Evolutionary conservation across 179 eudicot species (phyloP).

Genomic region (Carnegiea gigantea): DNA sequence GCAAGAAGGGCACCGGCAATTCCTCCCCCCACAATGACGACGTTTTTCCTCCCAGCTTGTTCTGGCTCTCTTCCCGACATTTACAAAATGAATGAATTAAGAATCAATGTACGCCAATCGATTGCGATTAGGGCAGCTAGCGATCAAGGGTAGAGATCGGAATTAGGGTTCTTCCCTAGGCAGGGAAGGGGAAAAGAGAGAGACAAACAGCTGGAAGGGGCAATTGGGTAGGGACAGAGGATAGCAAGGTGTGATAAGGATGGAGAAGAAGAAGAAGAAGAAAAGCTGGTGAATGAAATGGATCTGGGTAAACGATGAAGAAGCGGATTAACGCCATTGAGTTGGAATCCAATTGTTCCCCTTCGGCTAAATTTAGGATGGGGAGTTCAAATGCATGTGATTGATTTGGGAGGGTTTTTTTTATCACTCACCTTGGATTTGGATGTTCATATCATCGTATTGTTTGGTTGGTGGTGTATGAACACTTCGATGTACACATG

Average conservation of each 20-base stretch:
- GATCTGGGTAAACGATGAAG: neutral
- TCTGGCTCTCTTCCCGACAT: conserved; percentile 5
- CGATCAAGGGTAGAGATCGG: neutral
- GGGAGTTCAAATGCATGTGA: neutral
- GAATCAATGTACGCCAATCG: neutral
- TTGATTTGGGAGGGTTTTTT: no score
- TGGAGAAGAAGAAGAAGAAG: neutral
- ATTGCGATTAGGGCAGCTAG: neutral
- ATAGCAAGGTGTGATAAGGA: neutral
- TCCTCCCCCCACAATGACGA: conserved; percentile 75
- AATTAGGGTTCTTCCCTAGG: neutral
- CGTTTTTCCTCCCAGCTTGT: conserved; percentile 33
- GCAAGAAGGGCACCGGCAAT: conserved; percentile 62
- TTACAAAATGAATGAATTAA: neutral
- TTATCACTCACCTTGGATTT: no score
- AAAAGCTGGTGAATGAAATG: neutral
- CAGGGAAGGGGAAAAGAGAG: neutral
- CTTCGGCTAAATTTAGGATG: neutral
- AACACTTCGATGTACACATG: no score
- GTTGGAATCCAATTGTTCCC: neutral
- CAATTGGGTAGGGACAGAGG: neutral
- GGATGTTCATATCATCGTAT: no score
- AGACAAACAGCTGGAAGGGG: neutral
- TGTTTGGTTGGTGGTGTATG: no score
- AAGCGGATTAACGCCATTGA: neutral